Evolutionary conservation across 1,284 basidiomycete species (phyloP).

Genomic region (Ceratobasidium theobromae): DNA sequence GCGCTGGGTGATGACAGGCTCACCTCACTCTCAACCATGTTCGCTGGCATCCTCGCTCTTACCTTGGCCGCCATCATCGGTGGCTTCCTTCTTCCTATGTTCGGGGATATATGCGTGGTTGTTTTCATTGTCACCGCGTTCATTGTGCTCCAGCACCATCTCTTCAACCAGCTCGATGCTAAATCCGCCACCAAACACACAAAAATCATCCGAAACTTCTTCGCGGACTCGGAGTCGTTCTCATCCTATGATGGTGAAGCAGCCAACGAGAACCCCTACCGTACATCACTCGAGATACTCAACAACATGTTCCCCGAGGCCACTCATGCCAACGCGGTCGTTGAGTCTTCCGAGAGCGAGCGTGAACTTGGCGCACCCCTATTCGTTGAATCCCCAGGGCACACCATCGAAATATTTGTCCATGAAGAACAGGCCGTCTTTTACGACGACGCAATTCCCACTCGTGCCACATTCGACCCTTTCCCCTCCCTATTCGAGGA

Average conservation of each 20-base stretch:
- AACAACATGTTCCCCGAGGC: background rate
- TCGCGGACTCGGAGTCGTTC: background rate
- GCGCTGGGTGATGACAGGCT: background rate
- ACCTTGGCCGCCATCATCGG: background rate
- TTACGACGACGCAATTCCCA: background rate
- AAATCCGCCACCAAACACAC: background rate
- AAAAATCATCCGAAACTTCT: background rate
- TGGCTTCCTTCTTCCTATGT: background rate
- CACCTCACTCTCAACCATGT: background rate
- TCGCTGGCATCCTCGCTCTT: background rate
- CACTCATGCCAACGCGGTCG: background rate
- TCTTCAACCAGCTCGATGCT: background rate
- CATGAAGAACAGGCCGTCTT: background rate
- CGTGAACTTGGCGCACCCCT: conserved; percentile 1
- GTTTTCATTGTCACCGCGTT: background rate
- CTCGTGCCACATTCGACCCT: background rate
- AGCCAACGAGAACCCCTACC: background rate
- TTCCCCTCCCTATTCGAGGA: background rate
- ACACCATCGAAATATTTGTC: conserved; percentile 12
- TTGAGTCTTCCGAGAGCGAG: background rate
- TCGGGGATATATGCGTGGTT: conserved; percentile 4
- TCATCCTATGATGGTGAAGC: too few species aligned
- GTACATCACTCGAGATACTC: conserved; percentile 1
- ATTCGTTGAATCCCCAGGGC: background rate
- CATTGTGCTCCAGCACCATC: background rate